Evolutionary conservation across 805 yeast genomes (phyloP).

Genomic region (Cyberlindnera xylosilytica): DNA sequence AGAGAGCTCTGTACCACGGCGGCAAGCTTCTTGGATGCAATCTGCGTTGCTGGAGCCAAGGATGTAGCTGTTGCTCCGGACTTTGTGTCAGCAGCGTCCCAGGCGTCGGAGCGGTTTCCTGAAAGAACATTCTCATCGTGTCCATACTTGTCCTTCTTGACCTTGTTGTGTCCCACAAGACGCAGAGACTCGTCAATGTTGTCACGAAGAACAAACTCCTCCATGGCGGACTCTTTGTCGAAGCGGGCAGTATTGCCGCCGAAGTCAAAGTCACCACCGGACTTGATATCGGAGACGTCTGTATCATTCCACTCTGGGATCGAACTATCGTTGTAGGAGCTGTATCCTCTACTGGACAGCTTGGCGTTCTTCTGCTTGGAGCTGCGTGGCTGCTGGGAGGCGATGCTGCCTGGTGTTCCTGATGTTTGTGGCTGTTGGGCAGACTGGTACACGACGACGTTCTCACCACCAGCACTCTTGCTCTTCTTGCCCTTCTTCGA

Average conservation of each 20-base stretch:
- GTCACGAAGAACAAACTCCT: conserved; percentile 67
- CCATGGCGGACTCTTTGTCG: conserved; percentile 76
- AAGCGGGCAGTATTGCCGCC: conserved; percentile 77
- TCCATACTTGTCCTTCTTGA: conserved; percentile 52
- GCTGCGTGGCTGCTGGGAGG: conserved; percentile 10
- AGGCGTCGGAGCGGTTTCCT: conserved; percentile 13
- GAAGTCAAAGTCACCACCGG: conserved; percentile 75
- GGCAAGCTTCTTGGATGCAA: conserved; percentile 10
- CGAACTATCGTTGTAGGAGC: not conserved
- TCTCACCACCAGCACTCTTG: conserved; percentile 7
- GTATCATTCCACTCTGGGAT: conserved; percentile 43
- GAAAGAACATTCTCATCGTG: conserved; percentile 67
- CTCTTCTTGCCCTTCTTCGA: conserved; percentile 13
- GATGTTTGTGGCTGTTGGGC: conserved; percentile 4
- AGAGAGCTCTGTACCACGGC: conserved; percentile 2
- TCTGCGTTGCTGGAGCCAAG: conserved; percentile 9
- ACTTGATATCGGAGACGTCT: conserved; percentile 45
- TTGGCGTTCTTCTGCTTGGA: conserved; percentile 6
- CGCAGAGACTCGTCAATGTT: conserved; percentile 55
- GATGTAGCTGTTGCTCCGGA: not conserved
- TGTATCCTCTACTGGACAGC: conserved; percentile 1
- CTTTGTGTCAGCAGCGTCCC: too few species aligned
- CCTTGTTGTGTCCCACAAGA: conserved; percentile 71
- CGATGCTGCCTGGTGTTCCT: conserved; percentile 8
- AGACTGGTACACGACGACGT: conserved; percentile 7